Evolutionary conservation across 73 alveolate genomes (phyloP), one percentile per base, ranked within the genome.

Genomic region (Stentor roeselii): DNA sequence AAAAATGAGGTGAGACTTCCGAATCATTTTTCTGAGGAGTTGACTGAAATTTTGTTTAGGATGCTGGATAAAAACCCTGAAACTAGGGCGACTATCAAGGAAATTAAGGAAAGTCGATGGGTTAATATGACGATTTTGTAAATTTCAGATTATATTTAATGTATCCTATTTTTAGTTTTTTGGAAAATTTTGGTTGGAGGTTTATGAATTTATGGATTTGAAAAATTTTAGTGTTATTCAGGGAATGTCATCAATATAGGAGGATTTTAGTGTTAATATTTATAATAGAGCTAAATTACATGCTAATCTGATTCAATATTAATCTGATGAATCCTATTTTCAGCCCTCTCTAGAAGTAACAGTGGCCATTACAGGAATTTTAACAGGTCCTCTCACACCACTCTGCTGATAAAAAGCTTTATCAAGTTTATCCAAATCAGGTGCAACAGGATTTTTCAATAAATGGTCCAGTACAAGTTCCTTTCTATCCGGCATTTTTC

Each of bases 51-150:
- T 4, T 36, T 84, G 1, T 39, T 38, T 3, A 76, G 27, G 42
- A 84, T 84, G 86, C 42, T 84, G 76, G 88, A 84, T 11, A 84
- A 84, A 74, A 82, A 84, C 86, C 90, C 90, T 3, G 85, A 84
- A 34, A 60, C 39, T 11, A 35, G 90, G 34, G 76, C 76, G n/a
- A 76, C 86, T 35, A 35, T 83, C 2, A 36, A 39, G 11, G 30
- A 84, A 78, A 60, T 84, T 67, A 75, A 50, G 78, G 78, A 60
- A 30, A 87, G 78, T 84, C 90, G 88, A 3, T 84, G 90, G 90
- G 35, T 84, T 58, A 58, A 58, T n/a, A n/a, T n/a, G n/a, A n/a
- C n/a, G n/a, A n/a, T n/a, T n/a, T n/a, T n/a, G n/a, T n/a, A n/a
- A n/a, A n/a, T n/a, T n/a, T n/a, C n/a, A n/a, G n/a, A n/a, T n/a